These are phyloP conservation scores for Epichloe sp. DNA, from an alignment of 2,329 filamentous ascomycete species.

Conservation along the genomic window DNA sequence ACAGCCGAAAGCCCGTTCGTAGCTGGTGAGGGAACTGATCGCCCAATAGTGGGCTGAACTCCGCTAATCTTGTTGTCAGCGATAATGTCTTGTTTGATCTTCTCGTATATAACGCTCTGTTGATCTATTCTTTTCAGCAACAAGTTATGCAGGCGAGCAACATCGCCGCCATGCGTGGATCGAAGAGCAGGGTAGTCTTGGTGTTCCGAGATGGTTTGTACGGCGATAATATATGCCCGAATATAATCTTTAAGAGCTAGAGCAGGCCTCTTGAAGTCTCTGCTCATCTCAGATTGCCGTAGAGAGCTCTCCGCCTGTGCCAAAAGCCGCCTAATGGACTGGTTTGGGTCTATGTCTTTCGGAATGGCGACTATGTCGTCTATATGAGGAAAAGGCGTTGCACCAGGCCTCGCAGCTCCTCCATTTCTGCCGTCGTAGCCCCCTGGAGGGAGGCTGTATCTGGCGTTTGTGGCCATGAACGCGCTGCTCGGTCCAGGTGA, in stretches of 20 bases:
- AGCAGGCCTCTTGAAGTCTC: conserved; percentile 55
- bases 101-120: conserved; percentile 37
- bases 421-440: conserved; percentile 16
- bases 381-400: conserved; percentile 35
- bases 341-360: conserved; percentile 33
- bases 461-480: conserved; percentile 19
- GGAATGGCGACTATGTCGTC: conserved; percentile 36
- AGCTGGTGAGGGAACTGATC: conserved; percentile 9
- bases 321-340: conserved; percentile 40
- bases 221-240: conserved; percentile 63
- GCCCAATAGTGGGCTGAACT: conserved; percentile 29
- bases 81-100: conserved; percentile 46
- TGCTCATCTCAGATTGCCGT: conserved; percentile 46
- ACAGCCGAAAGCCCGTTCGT: neutral
- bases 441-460: conserved; percentile 16
- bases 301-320: conserved; percentile 39
- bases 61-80: conserved; percentile 51
- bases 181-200: conserved; percentile 57
- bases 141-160: conserved; percentile 33
- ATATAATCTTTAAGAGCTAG: conserved; percentile 75
- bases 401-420: conserved; percentile 12
- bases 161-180: conserved; percentile 32
- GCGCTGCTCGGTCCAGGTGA: conserved; percentile 1
- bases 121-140: conserved; percentile 37
- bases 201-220: conserved; percentile 64